These are phyloP conservation scores for Fusarium chaquense DNA, from an alignment of 2,329 filamentous ascomycete genomes.

Conservation along the genomic window DNA sequence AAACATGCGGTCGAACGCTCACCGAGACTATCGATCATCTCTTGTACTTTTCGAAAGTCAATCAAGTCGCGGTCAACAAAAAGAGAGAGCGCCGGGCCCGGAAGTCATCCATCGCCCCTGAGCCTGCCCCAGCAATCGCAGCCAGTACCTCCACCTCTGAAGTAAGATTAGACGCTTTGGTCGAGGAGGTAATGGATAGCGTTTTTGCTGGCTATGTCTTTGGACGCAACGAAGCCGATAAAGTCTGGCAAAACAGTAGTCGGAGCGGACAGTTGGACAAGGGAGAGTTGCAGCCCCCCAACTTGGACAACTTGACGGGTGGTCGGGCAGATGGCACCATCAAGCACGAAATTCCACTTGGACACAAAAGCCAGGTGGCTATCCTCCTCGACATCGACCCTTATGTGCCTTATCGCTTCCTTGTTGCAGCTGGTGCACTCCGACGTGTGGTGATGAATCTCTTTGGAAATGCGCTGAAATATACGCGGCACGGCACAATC, in stretches of 20 bases:
- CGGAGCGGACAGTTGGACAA: background rate
- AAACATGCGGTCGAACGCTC: slow-evolving; percentile 63
- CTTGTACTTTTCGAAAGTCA: slow-evolving; percentile 67
- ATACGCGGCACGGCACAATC: slow-evolving; percentile 58
- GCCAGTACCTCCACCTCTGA: slow-evolving; percentile 8
- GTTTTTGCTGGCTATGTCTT: slow-evolving; percentile 41
- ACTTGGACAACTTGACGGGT: background rate
- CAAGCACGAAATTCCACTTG: slow-evolving; percentile 21
- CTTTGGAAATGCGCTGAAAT: slow-evolving; percentile 73
- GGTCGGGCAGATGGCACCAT: background rate
- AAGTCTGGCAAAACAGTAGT: slow-evolving; percentile 27
- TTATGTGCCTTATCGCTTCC: slow-evolving; percentile 63
- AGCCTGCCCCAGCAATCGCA: slow-evolving; percentile 8
- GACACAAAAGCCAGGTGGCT: slow-evolving; percentile 37
- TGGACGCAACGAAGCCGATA: slow-evolving; percentile 27
- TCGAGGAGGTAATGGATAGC: slow-evolving; percentile 43
- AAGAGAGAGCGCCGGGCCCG: slow-evolving; percentile 24
- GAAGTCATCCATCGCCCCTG: slow-evolving; percentile 15
- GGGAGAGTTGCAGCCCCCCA: background rate
- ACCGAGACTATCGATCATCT: slow-evolving; percentile 67
- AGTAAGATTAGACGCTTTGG: slow-evolving; percentile 33
- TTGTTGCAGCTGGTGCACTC: slow-evolving; percentile 64
- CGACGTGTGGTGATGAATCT: slow-evolving; percentile 71
- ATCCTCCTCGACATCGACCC: slow-evolving; percentile 56
- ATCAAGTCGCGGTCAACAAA: slow-evolving; percentile 49